Evolutionary conservation across 2,329 filamentous ascomycete genomes (phyloP), one percentile per base, ranked within the genome.

Genomic region (Didymella glomerata): DNA sequence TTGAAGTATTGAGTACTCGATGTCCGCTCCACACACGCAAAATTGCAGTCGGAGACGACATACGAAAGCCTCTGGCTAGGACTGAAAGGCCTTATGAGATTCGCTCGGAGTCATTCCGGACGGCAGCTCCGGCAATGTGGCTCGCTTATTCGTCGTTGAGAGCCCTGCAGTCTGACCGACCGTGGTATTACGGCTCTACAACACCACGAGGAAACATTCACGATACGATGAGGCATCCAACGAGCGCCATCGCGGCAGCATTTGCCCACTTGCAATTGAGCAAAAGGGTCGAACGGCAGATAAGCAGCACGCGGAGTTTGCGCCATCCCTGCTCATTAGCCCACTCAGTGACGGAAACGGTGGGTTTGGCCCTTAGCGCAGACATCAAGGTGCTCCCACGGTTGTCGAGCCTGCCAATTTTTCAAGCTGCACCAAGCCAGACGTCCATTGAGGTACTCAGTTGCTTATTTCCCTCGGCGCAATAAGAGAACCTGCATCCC

Each of bases 331-430:
- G 51, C 18, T 36, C 40, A 64, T 49, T 62, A 36, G 58, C 27
- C 22, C 54, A 27, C 40, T 25, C 22, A 28, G 44, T 52, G 55
- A 57, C 60, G 56, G 49, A 59, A 54, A 30, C 46, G 47, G 56
- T 44, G 56, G 61, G 42, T 46, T 59, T 27, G 45, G 27, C 38
- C 49, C 48, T 56, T 68, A 65, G 64, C 64, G 63, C 38, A 55
- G 63, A 63, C 66, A 68, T 64, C 66, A 68, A 57, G 66, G 67
- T 70, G 52, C 62, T 67, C 65, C 38, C 41, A 57, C 24, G 18
- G 50, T 34, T 53, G 25, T 59, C 50, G 51, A 54, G 22, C 32
- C 24, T 52, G 49, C 48, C 45, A 32, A 56, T 42, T 58, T 54
- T 47, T 54, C 54, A 59, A 54, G 46, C 58, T 41, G 52, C 57